Percentiles rank a stretch among this genome's conserved stretches.
Evolutionary conservation across 148 eudicot genomes (phyloP).

Genomic region (Tetragonia tetragonoides): DNA sequence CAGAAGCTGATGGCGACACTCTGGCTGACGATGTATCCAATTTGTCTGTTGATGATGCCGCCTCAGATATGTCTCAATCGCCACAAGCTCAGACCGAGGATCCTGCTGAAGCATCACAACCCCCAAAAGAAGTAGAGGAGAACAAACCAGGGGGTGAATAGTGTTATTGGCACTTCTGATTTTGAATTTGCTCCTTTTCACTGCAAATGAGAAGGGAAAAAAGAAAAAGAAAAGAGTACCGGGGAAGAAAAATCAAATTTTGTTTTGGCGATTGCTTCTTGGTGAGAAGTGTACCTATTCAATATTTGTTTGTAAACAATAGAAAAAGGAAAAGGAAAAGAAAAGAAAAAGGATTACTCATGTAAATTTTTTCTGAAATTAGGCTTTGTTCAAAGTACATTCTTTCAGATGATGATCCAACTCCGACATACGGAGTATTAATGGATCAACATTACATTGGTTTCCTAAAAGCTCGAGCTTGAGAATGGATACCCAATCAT

Average conservation of each 20-base stretch:
- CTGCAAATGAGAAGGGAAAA: not conserved
- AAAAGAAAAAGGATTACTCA: not conserved
- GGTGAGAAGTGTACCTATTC: not conserved
- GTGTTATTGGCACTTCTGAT: not conserved
- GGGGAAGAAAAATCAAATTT: constrained; percentile 1
- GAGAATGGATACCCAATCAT: not conserved
- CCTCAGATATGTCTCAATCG: constrained; percentile 12
- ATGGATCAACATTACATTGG: not conserved
- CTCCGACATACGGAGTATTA: not conserved
- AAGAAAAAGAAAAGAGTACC: not conserved
- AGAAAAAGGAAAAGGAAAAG: not conserved
- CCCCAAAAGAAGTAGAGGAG: not conserved
- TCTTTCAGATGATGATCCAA: not conserved
- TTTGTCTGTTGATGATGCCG: constrained; percentile 21
- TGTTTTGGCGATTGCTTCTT: not conserved
- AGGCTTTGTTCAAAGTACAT: not conserved
- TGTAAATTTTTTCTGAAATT: not conserved
- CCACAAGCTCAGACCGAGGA: constrained; percentile 18
- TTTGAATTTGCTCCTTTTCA: not conserved
- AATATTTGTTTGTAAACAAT: constrained; percentile 16
- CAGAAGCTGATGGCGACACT: constrained; percentile 21
- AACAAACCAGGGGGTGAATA: constrained; percentile 9
- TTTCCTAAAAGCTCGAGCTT: not conserved
- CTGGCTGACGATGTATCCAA: constrained; percentile 6
- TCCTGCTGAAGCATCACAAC: not conserved